A percentile compares a stretch with the other conserved stretches of the same genome.
phyloP scores from a whole-genome alignment of 2,329 filamentous ascomycete genomes.

The Colletotrichum tamarilloi region DNA sequence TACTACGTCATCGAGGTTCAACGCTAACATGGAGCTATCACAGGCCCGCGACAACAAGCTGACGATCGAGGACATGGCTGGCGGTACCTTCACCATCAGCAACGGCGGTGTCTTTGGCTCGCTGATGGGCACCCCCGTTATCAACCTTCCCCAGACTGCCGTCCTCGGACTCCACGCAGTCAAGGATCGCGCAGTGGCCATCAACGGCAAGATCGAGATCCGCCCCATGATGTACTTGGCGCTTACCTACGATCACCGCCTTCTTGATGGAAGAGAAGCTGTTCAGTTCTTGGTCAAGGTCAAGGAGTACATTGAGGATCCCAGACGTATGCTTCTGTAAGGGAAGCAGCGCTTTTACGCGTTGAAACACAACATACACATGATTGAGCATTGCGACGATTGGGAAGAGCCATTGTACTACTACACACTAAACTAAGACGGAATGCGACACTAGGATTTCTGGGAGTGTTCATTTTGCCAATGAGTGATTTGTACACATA shows the following conservation, averaged over 20 bases:
- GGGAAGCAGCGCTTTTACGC: not conserved
- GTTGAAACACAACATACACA: constrained; percentile 1
- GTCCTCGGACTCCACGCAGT: constrained; percentile 95
- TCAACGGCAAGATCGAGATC: constrained; percentile 95
- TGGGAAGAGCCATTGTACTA: not conserved
- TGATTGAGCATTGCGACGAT: not conserved
- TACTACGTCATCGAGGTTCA: not conserved
- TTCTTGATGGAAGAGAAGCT: constrained; percentile 94
- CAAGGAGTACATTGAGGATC: constrained; percentile 98
- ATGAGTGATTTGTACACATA: not conserved
- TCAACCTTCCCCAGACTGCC: constrained; percentile 94
- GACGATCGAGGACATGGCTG: constrained; percentile 99
- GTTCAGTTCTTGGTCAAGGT: constrained; percentile 97
- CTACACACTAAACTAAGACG: not conserved
- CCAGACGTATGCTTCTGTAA: constrained; percentile 85
- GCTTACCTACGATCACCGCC: constrained; percentile 95
- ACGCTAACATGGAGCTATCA: constrained; percentile 24
- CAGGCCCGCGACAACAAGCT: constrained; percentile 95
- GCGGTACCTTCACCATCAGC: constrained; percentile 97
- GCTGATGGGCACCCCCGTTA: constrained; percentile 97
- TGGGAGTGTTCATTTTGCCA: not conserved
- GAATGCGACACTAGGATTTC: not conserved
- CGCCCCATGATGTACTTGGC: constrained; percentile 99
- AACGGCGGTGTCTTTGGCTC: constrained; percentile 98
- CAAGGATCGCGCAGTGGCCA: constrained; percentile 89